A percentile compares a stretch with the other conserved stretches of the same genome.
These are phyloP conservation scores for Chimonanthus praecox DNA, from an alignment of 164 flowering plant genomes.

Conservation along the genomic window DNA sequence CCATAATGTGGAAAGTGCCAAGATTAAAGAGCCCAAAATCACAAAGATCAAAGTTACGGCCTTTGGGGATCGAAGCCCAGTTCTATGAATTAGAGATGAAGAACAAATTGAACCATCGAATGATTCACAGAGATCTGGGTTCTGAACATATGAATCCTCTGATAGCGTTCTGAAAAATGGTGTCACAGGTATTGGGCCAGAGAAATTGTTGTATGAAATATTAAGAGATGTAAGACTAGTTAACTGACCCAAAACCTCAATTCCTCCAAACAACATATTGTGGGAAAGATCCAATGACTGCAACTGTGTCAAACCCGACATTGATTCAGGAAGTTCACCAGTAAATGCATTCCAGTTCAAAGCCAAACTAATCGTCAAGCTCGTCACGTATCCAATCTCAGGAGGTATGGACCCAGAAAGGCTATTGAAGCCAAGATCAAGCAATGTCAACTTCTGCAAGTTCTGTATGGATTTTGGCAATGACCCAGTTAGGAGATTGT, in stretches of 20 bases:
- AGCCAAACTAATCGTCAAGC: slow-evolving; percentile 80
- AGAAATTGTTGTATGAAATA: slow-evolving; percentile 82
- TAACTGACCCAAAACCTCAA: slow-evolving; percentile 50
- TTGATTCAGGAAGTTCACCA: slow-evolving; percentile 71
- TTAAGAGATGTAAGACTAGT: slow-evolving; percentile 80
- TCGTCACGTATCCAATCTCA: slow-evolving; percentile 69
- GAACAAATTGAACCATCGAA: slow-evolving; percentile 75
- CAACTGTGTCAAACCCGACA: slow-evolving; percentile 67
- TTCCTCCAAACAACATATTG: slow-evolving; percentile 59
- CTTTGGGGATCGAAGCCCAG: slow-evolving; percentile 54
- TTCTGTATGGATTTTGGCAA: slow-evolving; percentile 56
- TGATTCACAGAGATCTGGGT: slow-evolving; percentile 63
- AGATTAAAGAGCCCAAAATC: slow-evolving; percentile 46
- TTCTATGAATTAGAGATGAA: slow-evolving; percentile 27
- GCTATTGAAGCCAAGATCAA: slow-evolving; percentile 83
- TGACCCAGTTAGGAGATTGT: slow-evolving; percentile 64
- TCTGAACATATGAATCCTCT: slow-evolving; percentile 48
- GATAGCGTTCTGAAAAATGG: slow-evolving; percentile 76
- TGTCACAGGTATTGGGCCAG: slow-evolving; percentile 86
- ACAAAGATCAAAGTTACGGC: slow-evolving; percentile 50
- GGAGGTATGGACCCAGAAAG: slow-evolving; percentile 75
- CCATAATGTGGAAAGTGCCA: slow-evolving; percentile 55
- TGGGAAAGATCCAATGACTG: slow-evolving; percentile 85
- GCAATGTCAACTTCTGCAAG: slow-evolving; percentile 72
- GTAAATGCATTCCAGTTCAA: slow-evolving; percentile 65